Conservation (phyloP, 2,329 filamentous ascomycete genomes). For the Aspergillus sp. region DNA sequence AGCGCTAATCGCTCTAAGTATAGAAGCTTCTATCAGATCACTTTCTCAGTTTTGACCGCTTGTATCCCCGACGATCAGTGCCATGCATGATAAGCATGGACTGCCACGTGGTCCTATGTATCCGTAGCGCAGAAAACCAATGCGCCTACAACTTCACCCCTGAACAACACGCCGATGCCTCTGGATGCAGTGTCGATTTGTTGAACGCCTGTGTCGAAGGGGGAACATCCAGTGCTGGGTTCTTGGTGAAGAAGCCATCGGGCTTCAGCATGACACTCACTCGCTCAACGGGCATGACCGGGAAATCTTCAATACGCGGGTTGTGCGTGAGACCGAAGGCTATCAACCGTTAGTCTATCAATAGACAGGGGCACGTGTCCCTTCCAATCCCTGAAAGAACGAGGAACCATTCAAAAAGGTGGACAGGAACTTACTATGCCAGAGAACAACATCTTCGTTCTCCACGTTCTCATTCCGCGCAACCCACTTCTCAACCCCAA, state of each 20-base stretch:
- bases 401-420: too few relatives aligned
- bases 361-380: conserved; percentile 6
- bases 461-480: conserved; percentile 53
- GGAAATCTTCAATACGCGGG: conserved; percentile 67
- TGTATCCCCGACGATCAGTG: too few relatives aligned
- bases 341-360: conserved; percentile 13
- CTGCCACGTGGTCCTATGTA: not conserved
- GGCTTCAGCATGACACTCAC: conserved; percentile 54
- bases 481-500: conserved; percentile 59
- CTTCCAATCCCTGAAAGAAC: not conserved
- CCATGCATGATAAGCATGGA: not conserved
- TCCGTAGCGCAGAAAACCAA: not conserved
- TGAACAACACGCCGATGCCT: conserved; percentile 31
- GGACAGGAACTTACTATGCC: conserved; percentile 47
- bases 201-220: conserved; percentile 46
- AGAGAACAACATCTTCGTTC: conserved; percentile 50
- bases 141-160: not conserved
- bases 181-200: conserved; percentile 40
- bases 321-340: conserved; percentile 65
- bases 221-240: conserved; percentile 54
- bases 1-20: not conserved
- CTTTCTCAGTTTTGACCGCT: too few relatives aligned
- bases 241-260: conserved; percentile 56
- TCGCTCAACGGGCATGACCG: conserved; percentile 67
- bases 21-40: not conserved